Conservation (phyloP, 2,329 filamentous ascomycete species). For the Cephalotrichum gorgonifer region DNA sequence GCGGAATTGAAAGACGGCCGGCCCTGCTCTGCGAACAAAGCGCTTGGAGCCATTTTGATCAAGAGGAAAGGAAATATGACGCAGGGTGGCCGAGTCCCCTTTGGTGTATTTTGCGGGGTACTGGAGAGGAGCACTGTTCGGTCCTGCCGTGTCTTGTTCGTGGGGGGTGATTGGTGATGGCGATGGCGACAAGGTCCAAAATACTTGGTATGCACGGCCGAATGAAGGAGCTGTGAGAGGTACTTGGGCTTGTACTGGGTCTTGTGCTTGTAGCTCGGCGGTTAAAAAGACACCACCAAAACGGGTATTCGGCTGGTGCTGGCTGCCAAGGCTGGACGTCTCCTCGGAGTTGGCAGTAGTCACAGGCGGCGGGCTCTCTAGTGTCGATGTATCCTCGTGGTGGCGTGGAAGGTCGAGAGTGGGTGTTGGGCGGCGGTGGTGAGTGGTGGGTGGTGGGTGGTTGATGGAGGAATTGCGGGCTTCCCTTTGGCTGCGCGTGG, state of each 20-base stretch:
- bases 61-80: background rate
- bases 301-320: background rate
- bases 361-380: background rate
- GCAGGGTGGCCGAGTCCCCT: background rate
- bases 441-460: background rate
- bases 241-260: background rate
- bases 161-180: too few relatives aligned
- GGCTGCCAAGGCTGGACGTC: background rate
- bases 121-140: too few relatives aligned
- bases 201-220: too few relatives aligned
- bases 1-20: background rate
- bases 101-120: too few relatives aligned
- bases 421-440: background rate
- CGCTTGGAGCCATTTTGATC: background rate
- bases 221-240: too few relatives aligned
- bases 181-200: too few relatives aligned
- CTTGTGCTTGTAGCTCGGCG: background rate
- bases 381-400: background rate
- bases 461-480: background rate
- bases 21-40: background rate
- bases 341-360: background rate
- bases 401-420: background rate
- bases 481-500: background rate
- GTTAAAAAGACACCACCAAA: background rate
- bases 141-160: too few relatives aligned